Conservation (phyloP, 129 eudicot species). For the Helichrysum umbraculigerum region DNA sequence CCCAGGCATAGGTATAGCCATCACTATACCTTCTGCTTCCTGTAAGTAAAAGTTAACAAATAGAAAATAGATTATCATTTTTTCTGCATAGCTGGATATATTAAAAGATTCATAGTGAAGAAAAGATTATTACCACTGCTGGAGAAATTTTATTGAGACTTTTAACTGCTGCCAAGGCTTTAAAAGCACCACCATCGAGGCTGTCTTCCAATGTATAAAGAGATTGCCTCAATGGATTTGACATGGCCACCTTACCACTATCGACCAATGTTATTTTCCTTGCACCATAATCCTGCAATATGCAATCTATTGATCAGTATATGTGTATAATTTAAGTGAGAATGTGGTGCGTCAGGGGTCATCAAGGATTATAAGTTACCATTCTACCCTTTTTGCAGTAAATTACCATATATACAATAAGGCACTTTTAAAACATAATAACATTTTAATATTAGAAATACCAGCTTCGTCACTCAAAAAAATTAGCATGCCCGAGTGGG, state of each 20-base stretch:
- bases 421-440: not conserved
- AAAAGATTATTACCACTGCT: slow-evolving; percentile 58
- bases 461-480: not conserved
- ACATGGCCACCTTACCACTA: slow-evolving; percentile 91
- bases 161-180: slow-evolving; percentile 76
- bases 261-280: slow-evolving; percentile 87
- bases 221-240: slow-evolving; percentile 93
- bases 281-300: slow-evolving; percentile 86
- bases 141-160: slow-evolving; percentile 66
- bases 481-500: not conserved
- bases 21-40: slow-evolving; percentile 89
- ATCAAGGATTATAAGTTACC: not conserved
- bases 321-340: not conserved
- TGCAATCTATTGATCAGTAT: not conserved
- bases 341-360: not conserved
- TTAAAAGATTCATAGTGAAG: not conserved
- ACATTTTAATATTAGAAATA: not conserved
- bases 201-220: slow-evolving; percentile 78
- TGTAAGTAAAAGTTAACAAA: slow-evolving; percentile 19
- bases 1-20: slow-evolving; percentile 98
- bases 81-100: not conserved
- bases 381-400: slow-evolving; percentile 8
- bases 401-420: not conserved
- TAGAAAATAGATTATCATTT: not conserved
- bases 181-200: slow-evolving; percentile 76